Conservation (phyloP, 2,329 filamentous ascomycete genomes). For the Bipolaris cookei region DNA sequence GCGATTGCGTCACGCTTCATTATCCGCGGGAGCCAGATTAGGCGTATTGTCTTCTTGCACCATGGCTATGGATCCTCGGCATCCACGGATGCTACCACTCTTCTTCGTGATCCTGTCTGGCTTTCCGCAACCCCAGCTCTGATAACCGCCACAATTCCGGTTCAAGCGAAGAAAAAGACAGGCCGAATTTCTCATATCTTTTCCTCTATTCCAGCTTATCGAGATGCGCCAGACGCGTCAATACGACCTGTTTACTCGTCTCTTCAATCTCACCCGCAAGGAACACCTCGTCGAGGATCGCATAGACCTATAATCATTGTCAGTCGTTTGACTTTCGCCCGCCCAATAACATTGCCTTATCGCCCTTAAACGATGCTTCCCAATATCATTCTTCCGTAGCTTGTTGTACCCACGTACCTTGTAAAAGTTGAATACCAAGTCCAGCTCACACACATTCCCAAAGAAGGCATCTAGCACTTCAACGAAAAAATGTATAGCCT, state of each 20-base stretch:
- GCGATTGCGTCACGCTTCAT: neutral
- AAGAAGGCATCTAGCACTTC: conserved; percentile 99
- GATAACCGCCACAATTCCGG: neutral
- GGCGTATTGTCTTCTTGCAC: neutral
- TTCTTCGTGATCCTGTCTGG: neutral
- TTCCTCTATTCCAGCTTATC: conserved; percentile 82
- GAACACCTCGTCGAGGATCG: conserved; percentile 98
- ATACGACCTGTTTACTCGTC: conserved; percentile 96
- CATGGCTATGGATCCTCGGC: neutral
- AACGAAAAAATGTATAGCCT: conserved; percentile 99
- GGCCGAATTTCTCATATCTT: neutral
- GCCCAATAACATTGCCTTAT: neutral
- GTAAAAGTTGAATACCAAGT: conserved; percentile 79
- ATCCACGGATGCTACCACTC: neutral
- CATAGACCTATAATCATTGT: conserved; percentile 72
- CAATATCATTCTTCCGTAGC: neutral
- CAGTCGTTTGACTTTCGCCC: conserved; percentile 12
- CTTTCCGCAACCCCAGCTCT: neutral
- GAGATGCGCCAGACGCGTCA: conserved; percentile 91
- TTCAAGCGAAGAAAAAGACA: neutral
- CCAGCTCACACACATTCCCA: conserved; percentile 97
- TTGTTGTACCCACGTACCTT: conserved; percentile 57
- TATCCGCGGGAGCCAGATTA: neutral
- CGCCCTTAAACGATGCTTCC: neutral
- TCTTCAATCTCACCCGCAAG: conserved; percentile 97